Evolutionary conservation across 805 yeast species (phyloP), one percentile per base, ranked within the genome.

Genomic region (Zygoascus tannicola): DNA sequence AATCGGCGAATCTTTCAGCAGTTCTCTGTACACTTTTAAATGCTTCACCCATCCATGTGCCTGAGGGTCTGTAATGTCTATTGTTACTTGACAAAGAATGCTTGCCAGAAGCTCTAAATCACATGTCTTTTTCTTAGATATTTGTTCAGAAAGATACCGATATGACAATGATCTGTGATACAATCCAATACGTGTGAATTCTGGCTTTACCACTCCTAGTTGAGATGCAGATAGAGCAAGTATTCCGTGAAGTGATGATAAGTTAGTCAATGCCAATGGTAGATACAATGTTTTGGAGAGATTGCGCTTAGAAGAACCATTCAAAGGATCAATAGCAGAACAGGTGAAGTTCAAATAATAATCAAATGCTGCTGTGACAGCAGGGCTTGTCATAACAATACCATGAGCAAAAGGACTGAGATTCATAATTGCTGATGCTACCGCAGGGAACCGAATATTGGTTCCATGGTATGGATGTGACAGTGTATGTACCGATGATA

Each of bases 11-110:
- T 33, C 38, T 4, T 28, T 21, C 21, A 40, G 16, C 14, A 40
- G 26, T 7, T 21, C 22, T 15, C 44, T 30, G 16, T 28, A 40
- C 12, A 33, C 18, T 16, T 20, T 40, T 3, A 40, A 22, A 22
- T 40, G 44, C 14, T 22, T 33, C 12, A 33, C 19, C 44, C 44
- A 40, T 22, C 44, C 44, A 18, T 22, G 7, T 4, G 38, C 35
- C 15, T 4, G 16, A 5, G 44, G 38, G 5, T 40, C 44, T 12
- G 22, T 5, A 8, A 33, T 23, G 22, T 40, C 44, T 3, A 34
- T 22, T 14, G 44, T 40, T n/a, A 40, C 12, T n/a, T 40, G 44
- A 19, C 41, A 35, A 15, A 40, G 38, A 32, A 40, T 40, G 22
- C 38, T 16, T 16, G 37, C 44, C 32, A 40, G 19, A 12, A 40